These are phyloP conservation scores for Leccinum aurantiacum DNA, from an alignment of 768 basidiomycete genomes.

Conservation along the genomic window DNA sequence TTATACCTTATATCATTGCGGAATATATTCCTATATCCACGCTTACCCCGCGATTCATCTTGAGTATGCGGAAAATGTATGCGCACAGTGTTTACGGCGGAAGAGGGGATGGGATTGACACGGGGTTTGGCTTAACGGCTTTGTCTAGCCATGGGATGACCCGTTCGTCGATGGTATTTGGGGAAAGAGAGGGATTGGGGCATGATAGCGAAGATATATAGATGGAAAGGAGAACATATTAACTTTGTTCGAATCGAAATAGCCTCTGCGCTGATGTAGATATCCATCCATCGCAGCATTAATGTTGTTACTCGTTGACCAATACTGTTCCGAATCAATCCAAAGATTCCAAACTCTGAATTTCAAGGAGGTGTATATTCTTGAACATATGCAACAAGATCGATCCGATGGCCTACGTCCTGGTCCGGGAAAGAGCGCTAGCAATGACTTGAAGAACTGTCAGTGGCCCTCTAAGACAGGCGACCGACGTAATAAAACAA, in stretches of 20 bases:
- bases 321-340: too few species aligned
- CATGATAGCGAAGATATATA: background rate
- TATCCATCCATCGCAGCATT: background rate
- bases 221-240: background rate
- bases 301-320: background rate
- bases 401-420: too few species aligned
- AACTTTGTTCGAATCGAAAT: background rate
- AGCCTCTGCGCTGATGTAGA: background rate
- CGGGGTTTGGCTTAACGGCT: background rate
- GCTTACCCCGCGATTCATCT: background rate
- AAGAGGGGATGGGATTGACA: background rate
- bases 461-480: too few species aligned
- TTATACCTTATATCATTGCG: background rate
- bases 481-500: too few species aligned
- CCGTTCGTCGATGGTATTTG: background rate
- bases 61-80: background rate
- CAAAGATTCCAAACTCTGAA: too few species aligned
- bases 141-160: background rate
- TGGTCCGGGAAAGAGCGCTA: too few species aligned
- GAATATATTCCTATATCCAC: background rate
- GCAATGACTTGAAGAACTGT: too few species aligned
- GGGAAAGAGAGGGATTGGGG: background rate
- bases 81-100: background rate
- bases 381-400: too few species aligned
- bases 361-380: too few species aligned